A percentile compares a stretch with the other conserved stretches of the same genome.
Conservation (phyloP, 805 yeast species). For the Jamesozyma piceae region DNA sequence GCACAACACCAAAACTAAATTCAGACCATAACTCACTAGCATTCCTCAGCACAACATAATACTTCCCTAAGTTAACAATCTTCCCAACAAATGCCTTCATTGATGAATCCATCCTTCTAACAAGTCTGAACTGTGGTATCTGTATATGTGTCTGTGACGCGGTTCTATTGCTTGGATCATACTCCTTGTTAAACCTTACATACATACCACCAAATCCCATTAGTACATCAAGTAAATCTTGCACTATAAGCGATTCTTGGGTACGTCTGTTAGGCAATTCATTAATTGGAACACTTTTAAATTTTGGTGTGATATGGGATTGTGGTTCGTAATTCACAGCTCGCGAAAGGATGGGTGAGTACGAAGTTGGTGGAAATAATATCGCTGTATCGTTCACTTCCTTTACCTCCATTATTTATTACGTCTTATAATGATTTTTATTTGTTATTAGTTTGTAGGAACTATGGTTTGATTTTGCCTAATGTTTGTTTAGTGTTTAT, state of each 20-base stretch:
- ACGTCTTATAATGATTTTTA: no score
- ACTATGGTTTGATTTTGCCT: no score
- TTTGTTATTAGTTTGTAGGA: no score
- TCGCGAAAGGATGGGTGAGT: conserved; percentile 20
- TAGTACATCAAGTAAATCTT: conserved; percentile 61
- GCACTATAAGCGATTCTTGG: conserved; percentile 65
- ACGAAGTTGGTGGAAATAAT: conserved; percentile 3
- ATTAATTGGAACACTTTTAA: conserved; percentile 39
- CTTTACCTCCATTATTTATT: conserved; percentile 15
- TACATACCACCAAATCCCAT: conserved; percentile 71
- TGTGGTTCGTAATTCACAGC: conserved; percentile 31
- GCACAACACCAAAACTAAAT: conserved; percentile 55
- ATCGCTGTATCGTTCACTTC: conserved; percentile 23
- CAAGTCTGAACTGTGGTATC: conserved; percentile 60
- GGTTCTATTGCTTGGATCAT: conserved; percentile 36
- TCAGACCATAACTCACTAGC: conserved; percentile 53
- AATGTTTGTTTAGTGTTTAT: background rate
- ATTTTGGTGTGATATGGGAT: conserved; percentile 25
- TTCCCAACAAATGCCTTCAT: conserved; percentile 60
- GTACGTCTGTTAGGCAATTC: conserved; percentile 31
- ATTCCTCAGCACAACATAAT: conserved; percentile 45
- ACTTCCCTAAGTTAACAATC: conserved; percentile 53
- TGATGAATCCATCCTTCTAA: conserved; percentile 63
- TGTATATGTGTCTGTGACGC: conserved; percentile 30
- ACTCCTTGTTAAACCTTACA: conserved; percentile 56